Evolutionary conservation across 2,329 filamentous ascomycete species (phyloP).

Genomic region (Scolecobasidium constrictum): DNA sequence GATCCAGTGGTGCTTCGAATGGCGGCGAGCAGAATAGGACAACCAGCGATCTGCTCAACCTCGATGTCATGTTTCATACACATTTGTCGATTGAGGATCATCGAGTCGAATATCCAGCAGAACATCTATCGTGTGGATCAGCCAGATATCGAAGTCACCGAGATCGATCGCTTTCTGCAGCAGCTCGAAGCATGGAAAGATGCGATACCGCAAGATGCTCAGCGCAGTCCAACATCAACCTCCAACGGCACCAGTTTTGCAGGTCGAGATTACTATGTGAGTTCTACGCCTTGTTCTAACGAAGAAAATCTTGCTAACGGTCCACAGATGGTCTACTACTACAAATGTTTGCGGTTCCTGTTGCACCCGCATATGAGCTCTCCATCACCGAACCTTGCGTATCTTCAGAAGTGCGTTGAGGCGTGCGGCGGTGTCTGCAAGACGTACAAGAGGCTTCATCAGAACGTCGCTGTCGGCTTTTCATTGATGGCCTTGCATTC

Average conservation of each 20-base stretch:
- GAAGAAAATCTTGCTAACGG: neutral
- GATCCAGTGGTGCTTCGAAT: slow-evolving; percentile 11
- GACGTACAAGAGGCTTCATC: slow-evolving; percentile 21
- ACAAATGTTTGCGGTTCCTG: slow-evolving; percentile 16
- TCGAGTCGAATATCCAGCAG: slow-evolving; percentile 14
- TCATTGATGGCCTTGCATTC: slow-evolving; percentile 20
- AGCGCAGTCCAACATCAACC: neutral
- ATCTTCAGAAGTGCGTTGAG: slow-evolving; percentile 13
- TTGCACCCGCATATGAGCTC: slow-evolving; percentile 15
- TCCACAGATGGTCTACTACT: slow-evolving; percentile 17
- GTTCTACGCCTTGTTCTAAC: neutral
- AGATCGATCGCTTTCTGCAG: slow-evolving; percentile 7
- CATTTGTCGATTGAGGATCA: slow-evolving; percentile 11
- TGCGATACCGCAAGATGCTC: slow-evolving; percentile 5
- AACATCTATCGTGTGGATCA: slow-evolving; percentile 13
- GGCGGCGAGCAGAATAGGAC: neutral
- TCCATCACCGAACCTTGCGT: slow-evolving; percentile 11
- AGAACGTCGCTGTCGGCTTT: slow-evolving; percentile 17
- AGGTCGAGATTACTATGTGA: slow-evolving; percentile 16
- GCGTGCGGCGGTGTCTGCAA: slow-evolving; percentile 19
- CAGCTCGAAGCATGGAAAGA: slow-evolving; percentile 11
- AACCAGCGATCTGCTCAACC: slow-evolving; percentile 11
- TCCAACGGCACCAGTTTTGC: slow-evolving; percentile 9
- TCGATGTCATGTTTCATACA: slow-evolving; percentile 19
- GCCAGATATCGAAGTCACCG: slow-evolving; percentile 4